These are phyloP conservation scores for Hymenoscyphus fraxineus DNA, from an alignment of 2,329 filamentous ascomycete genomes.

Conservation along the genomic window DNA sequence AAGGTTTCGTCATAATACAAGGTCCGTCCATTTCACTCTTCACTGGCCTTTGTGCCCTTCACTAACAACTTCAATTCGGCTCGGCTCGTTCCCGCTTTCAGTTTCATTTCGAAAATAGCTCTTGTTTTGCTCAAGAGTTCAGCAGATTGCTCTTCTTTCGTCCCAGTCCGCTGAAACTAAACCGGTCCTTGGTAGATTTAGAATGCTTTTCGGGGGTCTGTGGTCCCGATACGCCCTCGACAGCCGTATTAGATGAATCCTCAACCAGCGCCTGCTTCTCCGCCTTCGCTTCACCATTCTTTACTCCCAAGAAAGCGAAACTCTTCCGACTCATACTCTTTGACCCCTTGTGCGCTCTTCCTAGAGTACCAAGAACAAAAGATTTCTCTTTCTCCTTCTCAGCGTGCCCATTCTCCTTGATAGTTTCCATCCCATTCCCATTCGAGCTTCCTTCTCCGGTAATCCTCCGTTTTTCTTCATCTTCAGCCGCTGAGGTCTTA, in stretches of 20 bases:
- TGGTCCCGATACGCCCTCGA: slow-evolving; percentile 27
- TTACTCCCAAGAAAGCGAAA: slow-evolving; percentile 61
- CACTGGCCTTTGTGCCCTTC: background rate
- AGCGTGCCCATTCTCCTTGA: slow-evolving; percentile 26
- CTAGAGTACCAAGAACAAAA: slow-evolving; percentile 34
- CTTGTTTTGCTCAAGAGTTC: slow-evolving; percentile 29
- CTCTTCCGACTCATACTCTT: slow-evolving; percentile 76
- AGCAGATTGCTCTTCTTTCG: slow-evolving; percentile 65
- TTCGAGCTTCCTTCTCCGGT: slow-evolving; percentile 43
- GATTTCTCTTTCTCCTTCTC: slow-evolving; percentile 37
- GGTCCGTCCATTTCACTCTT: background rate
- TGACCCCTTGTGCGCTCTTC: slow-evolving; percentile 64
- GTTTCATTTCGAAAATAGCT: background rate
- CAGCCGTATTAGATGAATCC: slow-evolving; percentile 23
- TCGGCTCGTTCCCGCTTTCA: background rate
- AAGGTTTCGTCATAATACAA: slow-evolving; percentile 16
- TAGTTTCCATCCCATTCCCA: slow-evolving; percentile 14
- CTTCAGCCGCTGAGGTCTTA: slow-evolving; percentile 53
- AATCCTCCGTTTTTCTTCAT: slow-evolving; percentile 49
- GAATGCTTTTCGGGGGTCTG: slow-evolving; percentile 42
- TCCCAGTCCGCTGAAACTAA: slow-evolving; percentile 59
- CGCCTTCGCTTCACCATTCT: slow-evolving; percentile 34
- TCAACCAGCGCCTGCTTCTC: slow-evolving; percentile 5
- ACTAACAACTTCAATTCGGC: background rate
- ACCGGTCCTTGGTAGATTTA: slow-evolving; percentile 56